Percentiles rank a stretch among this genome's conserved stretches.
These are phyloP conservation scores for Amesomyces nigricolor DNA, from an alignment of 2,329 filamentous ascomycete species.

Conservation along the genomic window DNA sequence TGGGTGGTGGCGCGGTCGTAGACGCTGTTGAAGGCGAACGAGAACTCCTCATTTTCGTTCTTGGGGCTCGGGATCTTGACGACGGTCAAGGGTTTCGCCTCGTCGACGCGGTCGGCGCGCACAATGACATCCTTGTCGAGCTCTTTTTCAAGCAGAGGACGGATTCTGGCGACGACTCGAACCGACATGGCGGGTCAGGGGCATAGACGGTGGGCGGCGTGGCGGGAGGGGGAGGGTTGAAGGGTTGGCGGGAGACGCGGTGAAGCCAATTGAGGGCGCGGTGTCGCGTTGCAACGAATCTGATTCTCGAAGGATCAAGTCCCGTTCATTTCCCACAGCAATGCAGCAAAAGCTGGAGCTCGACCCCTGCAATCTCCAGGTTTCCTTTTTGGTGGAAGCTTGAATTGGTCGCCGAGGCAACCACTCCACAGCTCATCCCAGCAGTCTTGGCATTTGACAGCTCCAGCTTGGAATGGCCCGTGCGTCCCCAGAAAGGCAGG, in stretches of 20 bases:
- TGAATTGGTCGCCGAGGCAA: slow-evolving; percentile 17
- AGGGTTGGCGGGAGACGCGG: background rate
- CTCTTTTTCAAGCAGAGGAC: slow-evolving; percentile 81
- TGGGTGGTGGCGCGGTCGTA: slow-evolving; percentile 78
- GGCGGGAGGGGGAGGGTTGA: slow-evolving; percentile 5
- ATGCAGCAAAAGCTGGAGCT: slow-evolving; percentile 4
- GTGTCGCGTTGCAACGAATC: slow-evolving; percentile 8
- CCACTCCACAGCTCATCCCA: background rate
- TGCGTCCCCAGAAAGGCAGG: background rate
- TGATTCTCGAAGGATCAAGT: background rate
- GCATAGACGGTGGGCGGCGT: slow-evolving; percentile 4
- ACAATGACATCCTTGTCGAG: slow-evolving; percentile 85
- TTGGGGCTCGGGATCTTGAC: slow-evolving; percentile 92
- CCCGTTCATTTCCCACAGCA: background rate
- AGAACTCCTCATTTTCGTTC: slow-evolving; percentile 85
- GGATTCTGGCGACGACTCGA: slow-evolving; percentile 83
- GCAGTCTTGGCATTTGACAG: background rate
- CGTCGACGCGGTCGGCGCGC: slow-evolving; percentile 55
- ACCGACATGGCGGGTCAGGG: slow-evolving; percentile 51
- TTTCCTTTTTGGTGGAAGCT: slow-evolving; percentile 3
- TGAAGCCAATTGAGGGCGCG: slow-evolving; percentile 6
- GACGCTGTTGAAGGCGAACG: slow-evolving; percentile 90
- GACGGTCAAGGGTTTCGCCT: slow-evolving; percentile 57
- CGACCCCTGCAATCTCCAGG: no score
- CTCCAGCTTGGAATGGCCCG: slow-evolving; percentile 4